Conservation (phyloP, 345 rosid species). For the Syzygium oleosum region DNA sequence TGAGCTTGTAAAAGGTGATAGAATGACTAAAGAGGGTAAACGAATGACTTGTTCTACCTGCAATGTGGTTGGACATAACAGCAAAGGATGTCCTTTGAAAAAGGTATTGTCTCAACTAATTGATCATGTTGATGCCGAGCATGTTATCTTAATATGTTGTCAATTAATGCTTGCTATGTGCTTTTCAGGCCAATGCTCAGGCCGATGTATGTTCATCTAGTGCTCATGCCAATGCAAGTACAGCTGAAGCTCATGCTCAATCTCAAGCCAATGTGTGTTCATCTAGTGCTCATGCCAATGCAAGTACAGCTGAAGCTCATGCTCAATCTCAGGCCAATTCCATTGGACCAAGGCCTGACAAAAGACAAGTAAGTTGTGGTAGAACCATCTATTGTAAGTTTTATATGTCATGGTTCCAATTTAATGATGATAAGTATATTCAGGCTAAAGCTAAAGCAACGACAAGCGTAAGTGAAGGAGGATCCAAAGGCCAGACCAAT, state of each 20-base stretch:
- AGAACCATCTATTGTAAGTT: neutral
- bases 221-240: neutral
- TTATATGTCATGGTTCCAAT: neutral
- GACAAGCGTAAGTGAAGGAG: accelerated
- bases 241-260: neutral
- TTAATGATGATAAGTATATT: neutral
- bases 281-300: no score
- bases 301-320: no score
- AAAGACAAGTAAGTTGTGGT: neutral
- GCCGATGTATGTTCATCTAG: no score
- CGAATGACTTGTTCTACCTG: no score
- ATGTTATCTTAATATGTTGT: no score
- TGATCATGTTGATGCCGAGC: no score
- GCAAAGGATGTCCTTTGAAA: neutral
- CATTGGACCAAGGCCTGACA: accelerated
- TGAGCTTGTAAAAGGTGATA: no score
- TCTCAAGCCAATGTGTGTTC: neutral
- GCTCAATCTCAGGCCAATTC: neutral
- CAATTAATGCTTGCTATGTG: neutral
- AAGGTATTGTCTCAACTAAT: neutral
- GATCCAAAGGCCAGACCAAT: neutral
- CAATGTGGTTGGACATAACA: no score
- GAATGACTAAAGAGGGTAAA: no score
- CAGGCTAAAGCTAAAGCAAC: neutral
- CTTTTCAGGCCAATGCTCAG: neutral